Evolutionary conservation across 106 monocot genomes (phyloP), one percentile per base, ranked within the genome.

Genomic region (Hemerocallis citrina): DNA sequence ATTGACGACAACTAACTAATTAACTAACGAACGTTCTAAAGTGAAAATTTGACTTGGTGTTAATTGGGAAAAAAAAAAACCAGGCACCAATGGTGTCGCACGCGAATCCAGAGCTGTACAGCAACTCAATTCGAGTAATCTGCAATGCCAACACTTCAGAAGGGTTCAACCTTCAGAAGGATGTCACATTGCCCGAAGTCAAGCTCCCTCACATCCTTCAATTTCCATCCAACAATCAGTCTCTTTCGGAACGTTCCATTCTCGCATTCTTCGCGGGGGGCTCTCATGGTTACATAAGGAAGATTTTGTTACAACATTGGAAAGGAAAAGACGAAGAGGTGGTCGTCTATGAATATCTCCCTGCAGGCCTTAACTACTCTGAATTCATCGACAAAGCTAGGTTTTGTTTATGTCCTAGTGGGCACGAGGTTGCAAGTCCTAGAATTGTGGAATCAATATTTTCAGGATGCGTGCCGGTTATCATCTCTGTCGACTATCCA

Each of bases 141-240:
- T 92, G 92, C 76, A 92, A 92, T 32, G 87, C 92, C 9, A 92
- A 92, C 75, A 84, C 84, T 8, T 88, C 92, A 1, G 92, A 92
- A 57, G 92, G 84, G 0, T 92, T 92, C 78, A 59, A 40, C 6
- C 92, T 68, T 12, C 21, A 12, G 0, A 80, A 72, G 44, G 92
- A 88, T 48, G 92, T 75, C 16, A 74, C 81, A 0, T 60, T 92
- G 11, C 78, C 84, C 6, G 92, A 88, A 55, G 76, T 88, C 40
- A 61, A 84, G 74, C 75, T 92, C 52, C 60, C 63, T 27, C 67
- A 73, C 38, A 22, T 12, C 16, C 66, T 82, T 33, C 52, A 46
- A 0, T 32, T 16, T 8, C 79, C 75, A 15, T 13, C 56, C 35
- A 4, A 13, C 31, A 12, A 25, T 14, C 21, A 5, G 5, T 34